A percentile compares a stretch with the other conserved stretches of the same genome.
phyloP scores from a whole-genome alignment of 352 stramenopile genomes.

The Phytophthora niederhauseri region DNA sequence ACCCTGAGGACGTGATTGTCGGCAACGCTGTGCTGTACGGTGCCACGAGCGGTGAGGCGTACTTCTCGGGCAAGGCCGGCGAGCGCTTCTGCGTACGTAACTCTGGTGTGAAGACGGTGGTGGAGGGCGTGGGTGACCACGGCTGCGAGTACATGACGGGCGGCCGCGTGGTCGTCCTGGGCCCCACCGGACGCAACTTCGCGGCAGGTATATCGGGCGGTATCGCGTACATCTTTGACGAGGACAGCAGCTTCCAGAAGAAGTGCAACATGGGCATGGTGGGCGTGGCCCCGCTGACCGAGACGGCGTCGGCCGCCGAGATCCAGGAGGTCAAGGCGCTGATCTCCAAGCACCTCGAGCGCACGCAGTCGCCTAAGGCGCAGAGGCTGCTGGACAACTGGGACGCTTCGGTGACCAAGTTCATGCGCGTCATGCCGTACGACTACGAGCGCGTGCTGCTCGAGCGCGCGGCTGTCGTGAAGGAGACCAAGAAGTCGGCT shows the following conservation, averaged over 20 bases:
- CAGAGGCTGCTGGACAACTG: constrained; percentile 92
- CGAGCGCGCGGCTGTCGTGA: constrained; percentile 39
- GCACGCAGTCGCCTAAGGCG: constrained; percentile 89
- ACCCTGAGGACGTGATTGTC: constrained; percentile 91
- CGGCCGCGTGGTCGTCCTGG: constrained; percentile 93
- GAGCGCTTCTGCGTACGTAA: constrained; percentile 98
- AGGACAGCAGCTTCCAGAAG: constrained; percentile 90
- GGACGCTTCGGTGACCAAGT: constrained; percentile 61
- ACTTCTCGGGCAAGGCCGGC: constrained; percentile 95
- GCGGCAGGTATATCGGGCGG: constrained; percentile 96
- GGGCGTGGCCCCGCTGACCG: constrained; percentile 59
- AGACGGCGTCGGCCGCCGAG: constrained; percentile 72
- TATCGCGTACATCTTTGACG: constrained; percentile 97
- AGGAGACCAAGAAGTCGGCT: constrained; percentile 38
- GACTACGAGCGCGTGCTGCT: constrained; percentile 73
- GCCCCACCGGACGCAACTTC: constrained; percentile 96
- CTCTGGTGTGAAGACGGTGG: constrained; percentile 94
- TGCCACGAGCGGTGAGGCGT: constrained; percentile 94
- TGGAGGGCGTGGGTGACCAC: constrained; percentile 97
- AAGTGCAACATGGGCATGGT: constrained; percentile 98
- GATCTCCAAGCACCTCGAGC: constrained; percentile 88
- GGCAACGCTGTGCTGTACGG: constrained; percentile 97
- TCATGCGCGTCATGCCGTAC: constrained; percentile 70
- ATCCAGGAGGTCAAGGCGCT: constrained; percentile 88
- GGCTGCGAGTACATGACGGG: constrained; percentile 99